These are phyloP conservation scores for Penicillium sp. DNA, from an alignment of 2,329 filamentous ascomycete species.

Conservation along the genomic window DNA sequence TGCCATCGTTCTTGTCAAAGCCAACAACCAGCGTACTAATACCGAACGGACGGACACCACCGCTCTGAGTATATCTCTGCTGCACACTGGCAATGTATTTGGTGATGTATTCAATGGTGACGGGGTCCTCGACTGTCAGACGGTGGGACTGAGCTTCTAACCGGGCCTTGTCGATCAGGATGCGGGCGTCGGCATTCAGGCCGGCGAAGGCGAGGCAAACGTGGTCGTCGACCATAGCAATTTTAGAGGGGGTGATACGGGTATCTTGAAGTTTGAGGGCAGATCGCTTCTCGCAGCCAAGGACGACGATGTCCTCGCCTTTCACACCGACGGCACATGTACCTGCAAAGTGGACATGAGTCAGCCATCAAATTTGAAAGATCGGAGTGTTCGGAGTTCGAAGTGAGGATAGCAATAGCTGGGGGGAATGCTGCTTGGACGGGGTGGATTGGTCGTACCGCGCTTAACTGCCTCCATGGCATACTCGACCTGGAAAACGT, in stretches of 20 bases:
- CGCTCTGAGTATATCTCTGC: constrained; percentile 98
- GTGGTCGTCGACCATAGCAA: constrained; percentile 92
- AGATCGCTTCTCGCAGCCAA: constrained; percentile 97
- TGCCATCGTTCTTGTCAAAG: constrained; percentile 92
- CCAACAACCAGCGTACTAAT: constrained; percentile 98
- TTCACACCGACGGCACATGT: constrained; percentile 98
- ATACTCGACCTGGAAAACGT: constrained; percentile 99
- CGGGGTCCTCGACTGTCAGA: constrained; percentile 94
- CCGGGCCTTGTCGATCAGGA: constrained; percentile 96
- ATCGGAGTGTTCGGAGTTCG: not conserved
- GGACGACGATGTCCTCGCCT: constrained; percentile 88
- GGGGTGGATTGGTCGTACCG: constrained; percentile 61
- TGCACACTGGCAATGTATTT: constrained; percentile 98
- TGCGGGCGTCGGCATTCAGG: constrained; percentile 95
- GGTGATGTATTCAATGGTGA: constrained; percentile 98
- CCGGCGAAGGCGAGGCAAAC: constrained; percentile 97
- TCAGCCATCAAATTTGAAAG: constrained; percentile 14
- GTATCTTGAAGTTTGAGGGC: constrained; percentile 99
- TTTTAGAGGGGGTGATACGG: constrained; percentile 98
- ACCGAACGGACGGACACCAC: constrained; percentile 97
- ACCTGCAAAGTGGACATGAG: constrained; percentile 55
- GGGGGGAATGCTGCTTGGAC: constrained; percentile 10
- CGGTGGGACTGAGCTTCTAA: constrained; percentile 97
- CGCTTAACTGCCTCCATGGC: constrained; percentile 97
- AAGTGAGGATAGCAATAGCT: not conserved